phyloP scores from a whole-genome alignment of 2,329 filamentous ascomycete species.

The Dothistroma pini region DNA sequence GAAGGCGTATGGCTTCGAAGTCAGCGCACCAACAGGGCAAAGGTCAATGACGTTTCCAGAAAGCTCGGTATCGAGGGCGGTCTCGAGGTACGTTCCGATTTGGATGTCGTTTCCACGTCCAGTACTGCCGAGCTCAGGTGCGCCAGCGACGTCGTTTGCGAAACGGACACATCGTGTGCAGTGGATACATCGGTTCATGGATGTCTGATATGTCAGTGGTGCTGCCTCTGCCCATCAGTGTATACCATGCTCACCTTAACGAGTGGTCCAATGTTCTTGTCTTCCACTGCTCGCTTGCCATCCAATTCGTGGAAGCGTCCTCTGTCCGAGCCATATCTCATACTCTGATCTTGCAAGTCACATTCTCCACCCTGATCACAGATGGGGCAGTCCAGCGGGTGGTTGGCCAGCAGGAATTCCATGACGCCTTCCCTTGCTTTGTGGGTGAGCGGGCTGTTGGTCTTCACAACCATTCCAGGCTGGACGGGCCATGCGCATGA shows the following conservation, averaged over 20 bases:
- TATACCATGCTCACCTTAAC: conserved; percentile 60
- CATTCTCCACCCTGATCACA: conserved; percentile 99
- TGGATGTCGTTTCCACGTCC: conserved; percentile 97
- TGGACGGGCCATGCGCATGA: conserved; percentile 99
- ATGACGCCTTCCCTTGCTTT: conserved; percentile 98
- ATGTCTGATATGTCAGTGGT: conserved; percentile 57
- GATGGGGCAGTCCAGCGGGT: conserved; percentile 92
- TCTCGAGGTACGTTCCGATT: conserved; percentile 96
- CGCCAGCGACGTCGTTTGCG: conserved; percentile 94
- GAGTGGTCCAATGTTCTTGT: conserved; percentile 97
- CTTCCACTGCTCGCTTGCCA: conserved; percentile 96
- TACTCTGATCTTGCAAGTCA: conserved; percentile 98
- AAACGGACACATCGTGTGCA: conserved; percentile 98
- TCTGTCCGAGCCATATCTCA: conserved; percentile 95
- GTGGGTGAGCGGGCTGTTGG: conserved; percentile 90
- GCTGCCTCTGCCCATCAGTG: background rate
- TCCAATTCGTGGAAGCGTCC: conserved; percentile 94
- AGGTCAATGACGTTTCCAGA: conserved; percentile 98
- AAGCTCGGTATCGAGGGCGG: conserved; percentile 87
- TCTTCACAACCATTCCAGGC: conserved; percentile 99
- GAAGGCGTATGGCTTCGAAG: conserved; percentile 97
- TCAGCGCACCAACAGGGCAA: conserved; percentile 93
- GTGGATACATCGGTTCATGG: conserved; percentile 99
- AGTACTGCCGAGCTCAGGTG: conserved; percentile 88
- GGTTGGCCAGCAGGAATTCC: conserved; percentile 96